Evolutionary conservation across 495 filamentous ascomycete genomes (phyloP).

Genomic region (Hyphodiscus hymeniophilus): DNA sequence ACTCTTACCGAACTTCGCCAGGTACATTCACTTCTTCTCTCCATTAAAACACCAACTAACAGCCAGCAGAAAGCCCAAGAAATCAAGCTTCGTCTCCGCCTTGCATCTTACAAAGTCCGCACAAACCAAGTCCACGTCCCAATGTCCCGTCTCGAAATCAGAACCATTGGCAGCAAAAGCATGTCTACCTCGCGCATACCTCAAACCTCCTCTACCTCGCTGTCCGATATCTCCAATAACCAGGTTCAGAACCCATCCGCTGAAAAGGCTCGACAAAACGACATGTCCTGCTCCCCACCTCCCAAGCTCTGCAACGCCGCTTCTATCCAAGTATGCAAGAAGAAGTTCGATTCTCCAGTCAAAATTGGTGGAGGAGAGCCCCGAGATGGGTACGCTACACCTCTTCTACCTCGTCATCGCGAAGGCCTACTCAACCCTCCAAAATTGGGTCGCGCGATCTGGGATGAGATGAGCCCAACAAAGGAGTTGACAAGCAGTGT

Average conservation of each 20-base stretch:
- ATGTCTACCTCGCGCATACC: background rate
- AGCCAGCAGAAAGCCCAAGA: conserved; percentile 37
- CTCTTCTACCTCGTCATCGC: conserved; percentile 11
- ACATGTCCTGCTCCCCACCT: conserved; percentile 8
- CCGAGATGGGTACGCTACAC: conserved; percentile 2
- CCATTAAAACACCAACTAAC: conserved; percentile 2
- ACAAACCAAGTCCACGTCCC: conserved; percentile 43
- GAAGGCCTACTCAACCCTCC: conserved; percentile 9
- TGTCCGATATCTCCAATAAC: background rate
- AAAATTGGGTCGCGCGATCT: background rate
- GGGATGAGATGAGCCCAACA: background rate
- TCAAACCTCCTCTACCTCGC: background rate
- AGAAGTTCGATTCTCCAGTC: background rate
- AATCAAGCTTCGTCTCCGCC: conserved; percentile 38
- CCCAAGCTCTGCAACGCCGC: background rate
- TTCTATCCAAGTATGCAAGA: background rate
- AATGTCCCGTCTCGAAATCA: conserved; percentile 23
- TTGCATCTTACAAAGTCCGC: conserved; percentile 45
- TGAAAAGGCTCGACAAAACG: background rate
- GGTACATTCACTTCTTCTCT: background rate
- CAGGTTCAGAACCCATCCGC: background rate
- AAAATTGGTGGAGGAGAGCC: background rate
- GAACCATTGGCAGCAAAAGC: background rate
- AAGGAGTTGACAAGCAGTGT: conserved; percentile 16
- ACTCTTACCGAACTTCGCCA: background rate